Evolutionary conservation across 176 grass and related monocot species (phyloP).

Genomic region (Carex littledalei): DNA sequence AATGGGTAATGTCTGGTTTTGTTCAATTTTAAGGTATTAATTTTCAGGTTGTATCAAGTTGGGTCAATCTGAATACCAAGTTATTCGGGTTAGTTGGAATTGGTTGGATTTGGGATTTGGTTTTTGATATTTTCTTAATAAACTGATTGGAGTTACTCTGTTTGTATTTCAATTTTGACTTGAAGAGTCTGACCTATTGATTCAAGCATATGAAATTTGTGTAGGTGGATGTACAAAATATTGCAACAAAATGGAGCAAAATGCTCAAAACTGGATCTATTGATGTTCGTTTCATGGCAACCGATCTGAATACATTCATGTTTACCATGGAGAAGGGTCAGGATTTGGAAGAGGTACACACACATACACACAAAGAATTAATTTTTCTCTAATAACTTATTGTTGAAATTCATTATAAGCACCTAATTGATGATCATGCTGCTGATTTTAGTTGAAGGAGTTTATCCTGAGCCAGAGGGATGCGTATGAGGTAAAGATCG

Average conservation of each 20-base stretch:
- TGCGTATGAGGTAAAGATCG: constrained; percentile 84
- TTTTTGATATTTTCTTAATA: background rate
- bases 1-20: background rate
- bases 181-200: background rate
- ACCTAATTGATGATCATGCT: background rate
- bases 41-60: background rate
- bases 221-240: constrained; percentile 45
- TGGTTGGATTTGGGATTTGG: background rate
- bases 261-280: constrained; percentile 72
- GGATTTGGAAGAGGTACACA: constrained; percentile 55
- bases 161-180: background rate
- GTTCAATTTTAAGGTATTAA: background rate
- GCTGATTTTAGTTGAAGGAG: constrained; percentile 52
- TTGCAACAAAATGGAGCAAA: constrained; percentile 78
- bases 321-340: constrained; percentile 76
- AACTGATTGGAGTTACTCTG: background rate
- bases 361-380: background rate
- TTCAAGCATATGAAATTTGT: constrained; percentile 4
- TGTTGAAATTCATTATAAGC: background rate
- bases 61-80: background rate
- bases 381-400: background rate
- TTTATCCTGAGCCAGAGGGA: constrained; percentile 68
- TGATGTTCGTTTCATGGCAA: constrained; percentile 63
- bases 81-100: background rate
- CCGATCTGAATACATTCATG: constrained; percentile 81